Base-by-base conservation (phyloP, 148 eudicot genomes). In the Camellia lanceoleosa region DNA sequence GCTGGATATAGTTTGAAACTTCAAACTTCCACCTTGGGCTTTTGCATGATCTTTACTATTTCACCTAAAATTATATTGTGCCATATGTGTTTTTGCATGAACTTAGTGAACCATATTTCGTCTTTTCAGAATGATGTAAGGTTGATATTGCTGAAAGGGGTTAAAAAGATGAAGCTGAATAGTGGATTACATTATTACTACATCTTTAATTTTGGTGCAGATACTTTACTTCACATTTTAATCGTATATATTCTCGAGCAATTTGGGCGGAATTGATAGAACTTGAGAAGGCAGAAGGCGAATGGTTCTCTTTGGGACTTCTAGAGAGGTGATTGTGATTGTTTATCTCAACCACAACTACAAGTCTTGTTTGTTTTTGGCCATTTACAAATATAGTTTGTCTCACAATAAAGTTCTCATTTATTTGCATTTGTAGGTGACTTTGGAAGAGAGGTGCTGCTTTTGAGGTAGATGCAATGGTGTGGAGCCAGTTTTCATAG, bases 381-480 rank as follows among this genome's bases (percentile, higher is more conserved):
- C 16, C 14, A 63, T 74, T 49, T 61, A 23, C 6, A 62, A 73
- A 5, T 38, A 60, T 43, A 20, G 44, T 76, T 71, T 66, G 10
- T 79, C 64, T 55, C 6, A 66, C 12, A 42, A 19, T 74, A 19
- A 63, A 61, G 30, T 71, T 78, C 12, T 73, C 20, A 42, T 80
- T 38, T 83, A 67, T 68, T 60, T 75, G 75, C 41, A 73, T 84
- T 77, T 20, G 44, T 86, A 96, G 99, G 87, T 85, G 95, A 93
- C 82, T 96, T 91, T 86, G 98, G 99, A 74, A 92, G 90, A 83
- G 97, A 93, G 87, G 94, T 96, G 61, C 94, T 71, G 88, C 94
- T 74, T 96, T 91, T 90, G 99, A 96, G 76, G 95, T 96, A 55
- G 95, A 96, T 73, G 98, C 99, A 86, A 90, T 93, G 76, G 83